Evolutionary conservation across 768 basidiomycete species (phyloP).

Genomic region (Ramaria rubella): DNA sequence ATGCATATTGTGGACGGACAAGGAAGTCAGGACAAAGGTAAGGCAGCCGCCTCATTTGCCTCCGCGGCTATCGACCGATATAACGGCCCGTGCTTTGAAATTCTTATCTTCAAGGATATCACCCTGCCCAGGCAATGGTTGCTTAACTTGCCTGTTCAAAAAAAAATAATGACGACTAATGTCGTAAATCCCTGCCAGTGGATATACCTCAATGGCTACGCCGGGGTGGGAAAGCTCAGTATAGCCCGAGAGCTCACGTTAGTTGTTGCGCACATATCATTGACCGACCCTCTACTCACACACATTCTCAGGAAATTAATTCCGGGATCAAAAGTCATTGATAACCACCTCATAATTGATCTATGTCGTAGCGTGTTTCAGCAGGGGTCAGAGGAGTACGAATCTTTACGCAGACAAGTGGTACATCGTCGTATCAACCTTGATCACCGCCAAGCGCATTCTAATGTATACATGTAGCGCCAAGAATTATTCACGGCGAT

Average conservation of each 20-base stretch:
- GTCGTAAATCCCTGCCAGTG: no score
- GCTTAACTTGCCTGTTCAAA: no score
- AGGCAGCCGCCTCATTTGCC: no score
- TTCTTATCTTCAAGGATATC: no score
- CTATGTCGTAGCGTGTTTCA: slow-evolving; percentile 3
- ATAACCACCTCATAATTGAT: slow-evolving; percentile 8
- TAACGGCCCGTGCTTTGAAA: no score
- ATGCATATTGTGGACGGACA: no score
- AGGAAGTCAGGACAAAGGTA: no score
- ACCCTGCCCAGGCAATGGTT: no score
- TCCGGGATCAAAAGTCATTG: slow-evolving; percentile 5
- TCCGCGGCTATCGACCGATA: no score
- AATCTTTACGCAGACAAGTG: neutral
- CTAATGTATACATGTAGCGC: neutral
- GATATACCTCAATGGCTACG: slow-evolving; percentile 2
- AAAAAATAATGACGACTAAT: no score
- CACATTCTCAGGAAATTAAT: neutral
- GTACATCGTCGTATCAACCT: no score
- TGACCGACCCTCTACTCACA: neutral
- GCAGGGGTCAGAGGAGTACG: neutral
- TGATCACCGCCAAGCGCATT: neutral
- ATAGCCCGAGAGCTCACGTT: slow-evolving; percentile 1
- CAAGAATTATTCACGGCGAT: neutral
- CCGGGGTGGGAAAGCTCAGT: slow-evolving; percentile 4
- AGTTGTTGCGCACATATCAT: neutral